A percentile compares a stretch with the other conserved stretches of the same genome.
phyloP scores from a whole-genome alignment of 75 land plant species.

The Chamaecyparis obtusa region DNA sequence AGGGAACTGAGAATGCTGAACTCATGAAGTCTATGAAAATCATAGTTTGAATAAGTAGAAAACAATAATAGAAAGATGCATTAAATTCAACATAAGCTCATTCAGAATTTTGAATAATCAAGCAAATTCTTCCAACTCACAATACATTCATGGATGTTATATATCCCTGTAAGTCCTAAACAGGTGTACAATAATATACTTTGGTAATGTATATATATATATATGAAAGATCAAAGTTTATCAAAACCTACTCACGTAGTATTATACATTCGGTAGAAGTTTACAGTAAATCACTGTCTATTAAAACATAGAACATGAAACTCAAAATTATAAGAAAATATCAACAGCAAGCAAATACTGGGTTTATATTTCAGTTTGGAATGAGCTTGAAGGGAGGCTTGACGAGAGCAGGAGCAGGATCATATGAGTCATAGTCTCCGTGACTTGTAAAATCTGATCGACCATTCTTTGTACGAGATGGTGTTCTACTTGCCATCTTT shows the following conservation, averaged over 20 bases:
- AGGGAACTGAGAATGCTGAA: no score
- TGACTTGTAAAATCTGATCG: not conserved
- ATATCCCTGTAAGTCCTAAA: not conserved
- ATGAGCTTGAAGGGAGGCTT: not conserved
- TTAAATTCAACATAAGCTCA: no score
- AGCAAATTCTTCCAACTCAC: not conserved
- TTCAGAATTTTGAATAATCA: not conserved
- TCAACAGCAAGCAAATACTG: not conserved
- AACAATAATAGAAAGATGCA: no score
- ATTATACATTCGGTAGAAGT: not conserved
- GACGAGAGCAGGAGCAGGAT: slow-evolving; percentile 5
- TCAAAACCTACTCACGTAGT: not conserved
- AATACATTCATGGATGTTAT: not conserved
- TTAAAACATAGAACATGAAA: not conserved
- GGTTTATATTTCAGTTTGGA: not conserved
- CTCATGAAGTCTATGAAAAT: no score
- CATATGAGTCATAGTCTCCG: slow-evolving; percentile 1
- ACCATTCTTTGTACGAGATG: not conserved
- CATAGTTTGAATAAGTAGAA: no score
- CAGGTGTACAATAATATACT: not conserved
- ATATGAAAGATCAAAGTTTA: no score
- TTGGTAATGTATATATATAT: no score
- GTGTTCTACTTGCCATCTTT: not conserved
- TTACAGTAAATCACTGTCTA: not conserved
- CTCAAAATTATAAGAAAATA: not conserved